Evolutionary conservation across 495 filamentous ascomycete genomes (phyloP), one percentile per base, ranked within the genome.

Genomic region (Parathielavia hyrcaniae): DNA sequence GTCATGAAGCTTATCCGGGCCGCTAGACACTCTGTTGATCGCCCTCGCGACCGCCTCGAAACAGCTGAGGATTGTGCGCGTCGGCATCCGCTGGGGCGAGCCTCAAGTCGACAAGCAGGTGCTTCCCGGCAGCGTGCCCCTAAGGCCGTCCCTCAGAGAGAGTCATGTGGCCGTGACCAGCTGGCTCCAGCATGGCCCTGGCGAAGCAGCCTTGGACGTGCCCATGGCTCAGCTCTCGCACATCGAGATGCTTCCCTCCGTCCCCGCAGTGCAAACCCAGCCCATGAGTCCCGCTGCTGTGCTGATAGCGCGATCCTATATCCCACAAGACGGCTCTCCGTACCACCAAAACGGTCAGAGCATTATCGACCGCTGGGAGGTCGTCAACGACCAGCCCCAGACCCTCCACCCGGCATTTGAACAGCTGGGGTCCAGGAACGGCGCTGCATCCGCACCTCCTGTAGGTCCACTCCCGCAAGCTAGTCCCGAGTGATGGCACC

Each of bases 331-430:
- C 66, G 60, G 75, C 72, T 73, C 77, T 67, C 73, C 82, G 26
- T 81, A 81, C 36, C 77, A 81, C 34, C 81, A 83, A 61, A 83
- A 83, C 17, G 72, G 79, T 4, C 77, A 82, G 58, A 90, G 83
- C 61, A 78, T 89, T 32, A 81, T 95, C 53, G 83, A 86, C 34
- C 80, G 86, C 55, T 95, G 89, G 90, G 85, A 91, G 60, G 67
- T 93, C n/a, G 72, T 84, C 10, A 73, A 69, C 39, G 77, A 82
- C 17, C 75, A 81, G 35, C 77, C 81, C 23, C 77, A 80, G 46
- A 73, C 71, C 8, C 75, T 92, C 12, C 87, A 91, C 64, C 69
- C 83, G 2, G 85, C 83, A 50, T 91, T 95, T 62, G 84, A 86
- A 54, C 86, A 91, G 63, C 74, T 91, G 38, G 76, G 82, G 5